A percentile compares a stretch with the other conserved stretches of the same genome.
Conservation (phyloP, 345 rosid genomes). For the Aquilaria sinensis region DNA sequence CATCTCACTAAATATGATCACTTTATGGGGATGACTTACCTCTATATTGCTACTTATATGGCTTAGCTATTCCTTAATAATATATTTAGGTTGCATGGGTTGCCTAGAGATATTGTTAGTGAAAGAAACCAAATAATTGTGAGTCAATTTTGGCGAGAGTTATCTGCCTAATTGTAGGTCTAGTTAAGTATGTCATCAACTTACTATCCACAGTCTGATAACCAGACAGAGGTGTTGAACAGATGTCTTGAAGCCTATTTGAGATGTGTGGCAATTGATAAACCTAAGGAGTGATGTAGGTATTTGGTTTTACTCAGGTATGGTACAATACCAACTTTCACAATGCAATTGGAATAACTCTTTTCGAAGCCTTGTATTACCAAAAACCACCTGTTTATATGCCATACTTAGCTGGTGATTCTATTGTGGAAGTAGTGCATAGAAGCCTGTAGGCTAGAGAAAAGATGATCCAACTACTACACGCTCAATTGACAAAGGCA, state of each 20-base stretch:
- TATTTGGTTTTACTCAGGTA: not conserved
- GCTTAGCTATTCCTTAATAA: no score
- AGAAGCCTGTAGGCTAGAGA: not conserved
- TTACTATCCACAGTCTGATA: not conserved
- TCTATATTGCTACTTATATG: not conserved
- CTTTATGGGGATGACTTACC: not conserved
- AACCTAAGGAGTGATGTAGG: not conserved
- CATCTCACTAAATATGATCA: not conserved
- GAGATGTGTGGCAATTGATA: not conserved
- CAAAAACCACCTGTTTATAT: not conserved
- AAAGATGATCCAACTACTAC: not conserved
- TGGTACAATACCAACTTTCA: no score
- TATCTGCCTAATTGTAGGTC: not conserved
- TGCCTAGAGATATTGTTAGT: no score
- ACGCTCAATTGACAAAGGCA: not conserved
- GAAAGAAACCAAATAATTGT: no score
- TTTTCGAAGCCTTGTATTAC: no score
- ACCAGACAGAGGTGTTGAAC: not conserved
- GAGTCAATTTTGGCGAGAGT: not conserved
- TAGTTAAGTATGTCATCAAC: not conserved
- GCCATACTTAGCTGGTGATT: not conserved
- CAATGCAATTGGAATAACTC: no score
- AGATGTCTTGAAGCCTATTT: constrained; percentile 9
- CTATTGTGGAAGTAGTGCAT: not conserved
- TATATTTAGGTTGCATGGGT: no score